Percentiles rank a stretch among this genome's conserved stretches.
phyloP scores from a whole-genome alignment of 371 early-diverging fungal species.

The Syncephalastrum racemosum region DNA sequence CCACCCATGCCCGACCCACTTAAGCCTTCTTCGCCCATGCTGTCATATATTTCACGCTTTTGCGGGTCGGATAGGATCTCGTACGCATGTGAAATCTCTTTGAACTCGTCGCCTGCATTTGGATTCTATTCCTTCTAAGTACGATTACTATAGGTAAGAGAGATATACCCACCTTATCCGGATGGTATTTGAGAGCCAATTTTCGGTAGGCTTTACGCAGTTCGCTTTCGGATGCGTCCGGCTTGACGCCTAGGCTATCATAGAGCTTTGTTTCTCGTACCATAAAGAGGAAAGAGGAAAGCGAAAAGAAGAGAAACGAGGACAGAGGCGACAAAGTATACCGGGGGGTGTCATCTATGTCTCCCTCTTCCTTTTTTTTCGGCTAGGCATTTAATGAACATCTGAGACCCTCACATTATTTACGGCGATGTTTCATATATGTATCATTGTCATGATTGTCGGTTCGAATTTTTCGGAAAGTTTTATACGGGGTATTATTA shows the following conservation, averaged over 20 bases:
- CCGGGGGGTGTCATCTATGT: no score
- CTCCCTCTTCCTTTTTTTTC: not conserved
- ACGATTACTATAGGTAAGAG: constrained; percentile 3
- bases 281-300: constrained; percentile 30
- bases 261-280: constrained; percentile 89
- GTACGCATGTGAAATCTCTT: constrained; percentile 93
- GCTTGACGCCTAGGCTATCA: constrained; percentile 86
- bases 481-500: no score
- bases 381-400: not conserved
- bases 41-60: constrained; percentile 78
- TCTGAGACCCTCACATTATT: no score
- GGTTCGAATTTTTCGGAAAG: no score
- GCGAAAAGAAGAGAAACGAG: constrained; percentile 7
- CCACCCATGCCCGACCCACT: constrained; percentile 66
- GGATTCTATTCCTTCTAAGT: constrained; percentile 54
- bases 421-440: no score
- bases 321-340: not conserved
- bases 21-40: constrained; percentile 84
- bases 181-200: constrained; percentile 93
- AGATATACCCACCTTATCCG: constrained; percentile 72
- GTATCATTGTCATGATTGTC: no score
- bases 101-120: constrained; percentile 88
- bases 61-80: constrained; percentile 88
- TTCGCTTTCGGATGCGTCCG: constrained; percentile 79
- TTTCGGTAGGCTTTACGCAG: constrained; percentile 91